A percentile compares a stretch with the other conserved stretches of the same genome.
Conservation (phyloP, 1,284 basidiomycete species). For the Melampsora americana region DNA sequence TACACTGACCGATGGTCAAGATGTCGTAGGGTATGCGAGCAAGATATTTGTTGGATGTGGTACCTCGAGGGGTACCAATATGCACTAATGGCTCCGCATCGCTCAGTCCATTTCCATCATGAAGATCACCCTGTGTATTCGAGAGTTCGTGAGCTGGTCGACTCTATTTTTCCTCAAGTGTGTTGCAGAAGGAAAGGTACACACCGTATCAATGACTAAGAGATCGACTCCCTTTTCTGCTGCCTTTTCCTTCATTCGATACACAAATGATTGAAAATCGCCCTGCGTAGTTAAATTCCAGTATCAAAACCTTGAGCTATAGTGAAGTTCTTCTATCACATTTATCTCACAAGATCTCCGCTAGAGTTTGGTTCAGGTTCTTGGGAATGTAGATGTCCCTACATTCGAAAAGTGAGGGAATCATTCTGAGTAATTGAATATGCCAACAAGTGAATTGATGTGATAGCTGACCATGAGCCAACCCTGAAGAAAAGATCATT, state of each 20-base stretch:
- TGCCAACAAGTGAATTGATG: neutral
- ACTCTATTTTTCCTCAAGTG: no score
- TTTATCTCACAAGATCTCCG: slow-evolving; percentile 38
- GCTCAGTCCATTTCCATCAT: slow-evolving; percentile 53
- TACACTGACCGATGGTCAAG: slow-evolving; percentile 78
- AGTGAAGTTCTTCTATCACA: neutral
- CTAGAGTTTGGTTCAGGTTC: slow-evolving; percentile 53
- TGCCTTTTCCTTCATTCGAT: slow-evolving; percentile 51
- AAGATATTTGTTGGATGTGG: slow-evolving; percentile 63
- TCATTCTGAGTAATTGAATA: neutral
- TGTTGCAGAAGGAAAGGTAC: neutral
- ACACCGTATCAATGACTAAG: slow-evolving; percentile 52
- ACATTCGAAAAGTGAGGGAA: neutral
- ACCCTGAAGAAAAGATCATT: slow-evolving; percentile 9
- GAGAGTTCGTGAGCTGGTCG: neutral
- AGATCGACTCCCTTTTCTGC: slow-evolving; percentile 50
- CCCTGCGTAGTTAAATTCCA: slow-evolving; percentile 47
- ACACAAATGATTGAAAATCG: slow-evolving; percentile 53
- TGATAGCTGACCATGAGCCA: slow-evolving; percentile 25
- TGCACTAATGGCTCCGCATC: slow-evolving; percentile 48
- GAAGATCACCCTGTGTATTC: slow-evolving; percentile 46
- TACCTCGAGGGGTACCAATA: slow-evolving; percentile 23
- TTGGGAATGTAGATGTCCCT: slow-evolving; percentile 51
- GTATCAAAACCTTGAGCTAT: neutral
- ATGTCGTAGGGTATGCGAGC: slow-evolving; percentile 74